Evolutionary conservation across 148 eudicot species (phyloP).

Genomic region (Agrostemma githago): DNA sequence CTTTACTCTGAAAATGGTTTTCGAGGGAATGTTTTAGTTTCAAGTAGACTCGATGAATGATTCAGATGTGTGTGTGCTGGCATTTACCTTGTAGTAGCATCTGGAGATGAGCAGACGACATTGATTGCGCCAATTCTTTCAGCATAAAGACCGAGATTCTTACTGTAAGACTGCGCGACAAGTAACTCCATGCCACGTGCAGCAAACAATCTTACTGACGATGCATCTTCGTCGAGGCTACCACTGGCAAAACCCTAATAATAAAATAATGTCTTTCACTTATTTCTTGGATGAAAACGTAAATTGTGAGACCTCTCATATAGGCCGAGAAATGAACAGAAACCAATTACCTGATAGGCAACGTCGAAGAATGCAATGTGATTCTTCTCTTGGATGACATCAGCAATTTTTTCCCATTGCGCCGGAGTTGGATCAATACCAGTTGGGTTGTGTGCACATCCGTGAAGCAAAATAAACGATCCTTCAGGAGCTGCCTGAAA

Average conservation of each 20-base stretch:
- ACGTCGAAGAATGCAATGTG: constrained; percentile 97
- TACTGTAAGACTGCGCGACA: constrained; percentile 96
- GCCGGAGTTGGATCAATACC: constrained; percentile 96
- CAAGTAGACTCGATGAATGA: not conserved
- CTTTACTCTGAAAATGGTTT: constrained; percentile 56
- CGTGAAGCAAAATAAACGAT: constrained; percentile 91
- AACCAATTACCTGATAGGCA: constrained; percentile 75
- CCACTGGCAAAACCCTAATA: constrained; percentile 96
- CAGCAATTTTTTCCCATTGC: constrained; percentile 91
- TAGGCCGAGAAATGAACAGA: not conserved
- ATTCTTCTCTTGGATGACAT: constrained; percentile 83
- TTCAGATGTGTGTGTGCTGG: not conserved
- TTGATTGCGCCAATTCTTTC: constrained; percentile 97
- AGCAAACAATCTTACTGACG: constrained; percentile 89
- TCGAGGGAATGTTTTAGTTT: not conserved
- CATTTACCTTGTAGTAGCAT: constrained; percentile 76
- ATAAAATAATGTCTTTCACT: not conserved
- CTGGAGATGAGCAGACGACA: constrained; percentile 81
- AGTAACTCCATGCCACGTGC: constrained; percentile 89
- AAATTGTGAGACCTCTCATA: too few species aligned
- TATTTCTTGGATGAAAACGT: not conserved
- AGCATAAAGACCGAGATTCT: constrained; percentile 92
- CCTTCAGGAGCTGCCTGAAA: constrained; percentile 93
- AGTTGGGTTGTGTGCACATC: constrained; percentile 98
- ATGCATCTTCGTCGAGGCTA: constrained; percentile 95